Percentiles rank a stretch among this genome's conserved stretches.
phyloP scores from a whole-genome alignment of 2,329 filamentous ascomycete species.

The Cladobotryum mycophilum region DNA sequence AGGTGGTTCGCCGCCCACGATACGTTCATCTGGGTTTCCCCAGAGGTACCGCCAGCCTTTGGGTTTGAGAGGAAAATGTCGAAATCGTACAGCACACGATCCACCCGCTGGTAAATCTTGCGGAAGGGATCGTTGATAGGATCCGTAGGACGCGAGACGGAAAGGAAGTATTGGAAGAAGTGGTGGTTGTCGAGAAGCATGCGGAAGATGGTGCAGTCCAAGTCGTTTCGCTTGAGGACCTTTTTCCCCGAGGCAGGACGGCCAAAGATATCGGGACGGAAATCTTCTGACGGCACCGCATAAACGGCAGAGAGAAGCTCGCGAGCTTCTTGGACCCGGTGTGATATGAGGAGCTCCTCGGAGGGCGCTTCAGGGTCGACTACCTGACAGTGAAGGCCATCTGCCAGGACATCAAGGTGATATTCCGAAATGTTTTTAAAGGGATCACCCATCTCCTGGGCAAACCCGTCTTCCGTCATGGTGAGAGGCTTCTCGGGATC shows the following conservation, averaged over 20 bases:
- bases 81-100: slow-evolving; percentile 40
- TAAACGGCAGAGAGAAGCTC: slow-evolving; percentile 46
- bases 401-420: slow-evolving; percentile 46
- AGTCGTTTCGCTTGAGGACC: slow-evolving; percentile 38
- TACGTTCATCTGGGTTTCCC: slow-evolving; percentile 34
- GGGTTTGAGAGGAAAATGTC: slow-evolving; percentile 21
- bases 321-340: slow-evolving; percentile 42
- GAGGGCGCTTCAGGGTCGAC: slow-evolving; percentile 26
- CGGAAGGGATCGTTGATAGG: slow-evolving; percentile 41
- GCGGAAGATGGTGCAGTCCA: slow-evolving; percentile 46
- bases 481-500: slow-evolving; percentile 32
- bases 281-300: slow-evolving; percentile 32
- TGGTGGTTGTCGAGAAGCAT: slow-evolving; percentile 49
- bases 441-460: slow-evolving; percentile 42
- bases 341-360: slow-evolving; percentile 24
- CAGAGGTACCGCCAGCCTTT: not conserved
- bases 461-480: slow-evolving; percentile 37
- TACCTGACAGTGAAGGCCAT: slow-evolving; percentile 44
- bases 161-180: slow-evolving; percentile 48
- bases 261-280: slow-evolving; percentile 42
- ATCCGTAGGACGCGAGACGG: slow-evolving; percentile 38
- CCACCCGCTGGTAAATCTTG: slow-evolving; percentile 41
- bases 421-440: slow-evolving; percentile 44
- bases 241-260: slow-evolving; percentile 23
- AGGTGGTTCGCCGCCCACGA: slow-evolving; percentile 46